Evolutionary conservation across 2,329 filamentous ascomycete species (phyloP).

Genomic region (Trichoderma sp.): DNA sequence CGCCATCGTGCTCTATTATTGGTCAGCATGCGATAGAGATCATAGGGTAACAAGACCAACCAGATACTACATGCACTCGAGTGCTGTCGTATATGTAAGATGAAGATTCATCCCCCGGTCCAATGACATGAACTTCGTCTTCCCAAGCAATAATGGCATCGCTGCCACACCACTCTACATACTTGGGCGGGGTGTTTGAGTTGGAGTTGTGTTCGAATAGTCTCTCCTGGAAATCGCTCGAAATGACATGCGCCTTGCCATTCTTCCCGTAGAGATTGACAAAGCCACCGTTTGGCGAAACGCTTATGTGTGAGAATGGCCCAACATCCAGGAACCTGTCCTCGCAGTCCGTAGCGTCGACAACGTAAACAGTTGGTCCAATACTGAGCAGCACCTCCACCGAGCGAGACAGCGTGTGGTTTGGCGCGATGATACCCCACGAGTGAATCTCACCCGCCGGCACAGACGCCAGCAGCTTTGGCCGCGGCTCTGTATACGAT

Average conservation of each 20-base stretch:
- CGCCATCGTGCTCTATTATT: slow-evolving; percentile 71
- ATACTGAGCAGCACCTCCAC: slow-evolving; percentile 92
- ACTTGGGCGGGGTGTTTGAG: slow-evolving; percentile 81
- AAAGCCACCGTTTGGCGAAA: slow-evolving; percentile 89
- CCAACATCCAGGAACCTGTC: slow-evolving; percentile 90
- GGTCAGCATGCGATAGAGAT: slow-evolving; percentile 26
- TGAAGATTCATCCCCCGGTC: slow-evolving; percentile 74
- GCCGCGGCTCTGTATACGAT: slow-evolving; percentile 87
- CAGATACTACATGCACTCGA: slow-evolving; percentile 84
- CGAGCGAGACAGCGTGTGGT: slow-evolving; percentile 85
- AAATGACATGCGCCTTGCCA: slow-evolving; percentile 88
- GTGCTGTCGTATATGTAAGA: slow-evolving; percentile 89
- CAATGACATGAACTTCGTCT: slow-evolving; percentile 93
- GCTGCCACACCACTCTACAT: slow-evolving; percentile 94
- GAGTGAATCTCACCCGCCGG: slow-evolving; percentile 81
- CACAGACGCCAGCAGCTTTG: slow-evolving; percentile 75
- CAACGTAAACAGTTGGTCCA: slow-evolving; percentile 78
- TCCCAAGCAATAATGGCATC: slow-evolving; percentile 97
- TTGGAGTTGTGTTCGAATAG: slow-evolving; percentile 90
- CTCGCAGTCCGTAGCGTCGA: slow-evolving; percentile 88
- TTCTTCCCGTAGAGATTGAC: slow-evolving; percentile 85
- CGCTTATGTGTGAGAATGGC: slow-evolving; percentile 85
- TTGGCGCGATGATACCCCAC: slow-evolving; percentile 87
- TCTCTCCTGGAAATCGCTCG: slow-evolving; percentile 90
- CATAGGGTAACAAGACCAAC: slow-evolving; percentile 47